A percentile compares a stretch with the other conserved stretches of the same genome.
phyloP scores from a whole-genome alignment of 192 early-diverging fungal species.

The Podila epigama region DNA sequence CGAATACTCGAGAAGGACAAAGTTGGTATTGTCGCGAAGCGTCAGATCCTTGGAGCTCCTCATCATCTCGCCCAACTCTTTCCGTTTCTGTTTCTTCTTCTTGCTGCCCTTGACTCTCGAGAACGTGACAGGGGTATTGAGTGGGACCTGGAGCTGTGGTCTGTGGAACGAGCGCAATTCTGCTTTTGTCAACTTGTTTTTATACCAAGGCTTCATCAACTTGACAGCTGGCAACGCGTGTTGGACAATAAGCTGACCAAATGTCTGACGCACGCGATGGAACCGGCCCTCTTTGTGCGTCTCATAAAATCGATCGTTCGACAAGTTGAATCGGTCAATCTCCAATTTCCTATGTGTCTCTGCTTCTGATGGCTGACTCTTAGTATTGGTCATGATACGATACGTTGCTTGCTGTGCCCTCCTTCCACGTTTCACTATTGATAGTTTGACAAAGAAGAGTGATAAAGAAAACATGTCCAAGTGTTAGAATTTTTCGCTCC shows the following conservation, averaged over 20 bases:
- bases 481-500: no score
- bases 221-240: constrained; percentile 90
- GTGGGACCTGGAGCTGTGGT: constrained; percentile 73
- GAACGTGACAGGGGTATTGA: constrained; percentile 70
- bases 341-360: constrained; percentile 65
- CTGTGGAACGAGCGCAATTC: constrained; percentile 93
- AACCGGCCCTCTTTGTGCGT: constrained; percentile 67
- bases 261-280: constrained; percentile 85
- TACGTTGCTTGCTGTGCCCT: constrained; percentile 26
- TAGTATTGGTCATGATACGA: constrained; percentile 49
- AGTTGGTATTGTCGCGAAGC: constrained; percentile 84
- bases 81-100: constrained; percentile 78
- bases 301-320: constrained; percentile 90
- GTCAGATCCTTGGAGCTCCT: constrained; percentile 87
- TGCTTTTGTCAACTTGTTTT: constrained; percentile 77
- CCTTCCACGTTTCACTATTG: constrained; percentile 35
- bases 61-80: constrained; percentile 73
- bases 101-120: constrained; percentile 76
- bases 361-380: constrained; percentile 61
- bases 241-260: constrained; percentile 83
- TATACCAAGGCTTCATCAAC: constrained; percentile 76
- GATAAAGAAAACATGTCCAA: no score
- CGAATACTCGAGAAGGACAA: constrained; percentile 89
- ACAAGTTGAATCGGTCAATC: constrained; percentile 85
- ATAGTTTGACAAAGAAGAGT: not conserved